These are phyloP conservation scores for Nicotiana knightiana DNA, from an alignment of 257 asterid genomes.

Conservation along the genomic window DNA sequence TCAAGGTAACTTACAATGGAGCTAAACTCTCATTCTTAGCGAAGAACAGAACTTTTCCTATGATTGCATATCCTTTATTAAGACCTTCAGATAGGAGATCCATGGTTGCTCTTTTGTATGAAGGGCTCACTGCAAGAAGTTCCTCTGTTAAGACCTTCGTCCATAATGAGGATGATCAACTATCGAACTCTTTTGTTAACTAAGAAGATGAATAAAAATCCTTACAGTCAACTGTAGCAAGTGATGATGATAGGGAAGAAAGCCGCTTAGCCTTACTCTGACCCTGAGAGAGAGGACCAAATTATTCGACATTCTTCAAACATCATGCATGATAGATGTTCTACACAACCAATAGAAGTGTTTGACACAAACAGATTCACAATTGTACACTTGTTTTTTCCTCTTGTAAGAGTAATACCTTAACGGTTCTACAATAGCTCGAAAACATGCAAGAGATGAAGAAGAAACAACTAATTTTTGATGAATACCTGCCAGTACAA, in stretches of 20 bases:
- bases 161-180: slow-evolving; percentile 7
- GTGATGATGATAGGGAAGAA: slow-evolving; percentile 65
- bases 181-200: slow-evolving; percentile 8
- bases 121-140: slow-evolving; percentile 46
- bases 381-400: neutral
- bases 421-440: neutral
- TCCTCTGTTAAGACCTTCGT: neutral
- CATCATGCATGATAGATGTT: neutral
- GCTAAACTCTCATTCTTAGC: slow-evolving; percentile 56
- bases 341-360: neutral
- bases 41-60: slow-evolving; percentile 63
- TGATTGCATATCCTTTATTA: slow-evolving; percentile 69
- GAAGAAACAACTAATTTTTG: neutral
- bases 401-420: neutral
- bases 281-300: slow-evolving; percentile 42
- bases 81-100: slow-evolving; percentile 70
- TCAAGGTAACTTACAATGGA: slow-evolving; percentile 61
- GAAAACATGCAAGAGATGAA: neutral
- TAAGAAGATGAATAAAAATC: slow-evolving; percentile 11
- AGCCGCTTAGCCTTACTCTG: slow-evolving; percentile 68
- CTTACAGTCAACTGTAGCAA: slow-evolving; percentile 61
- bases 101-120: slow-evolving; percentile 54
- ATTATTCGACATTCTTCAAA: slow-evolving; percentile 2
- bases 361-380: neutral
- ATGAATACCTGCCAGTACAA: neutral